Evolutionary conservation across 2,329 filamentous ascomycete species (phyloP).

Genomic region (Dactylellina drechsleri): DNA sequence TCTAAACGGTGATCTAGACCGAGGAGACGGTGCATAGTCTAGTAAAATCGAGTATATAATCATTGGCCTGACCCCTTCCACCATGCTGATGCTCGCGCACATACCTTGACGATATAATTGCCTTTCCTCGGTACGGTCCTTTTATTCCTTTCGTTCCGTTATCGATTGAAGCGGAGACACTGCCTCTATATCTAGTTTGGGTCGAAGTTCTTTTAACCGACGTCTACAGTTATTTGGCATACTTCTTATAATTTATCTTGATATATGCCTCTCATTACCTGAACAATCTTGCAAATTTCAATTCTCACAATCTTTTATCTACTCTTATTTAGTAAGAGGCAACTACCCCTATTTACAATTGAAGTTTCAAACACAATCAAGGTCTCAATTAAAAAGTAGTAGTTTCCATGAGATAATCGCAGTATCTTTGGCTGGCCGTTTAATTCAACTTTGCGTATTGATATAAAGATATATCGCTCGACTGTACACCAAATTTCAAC

Average conservation of each 20-base stretch:
- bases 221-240: too few species aligned
- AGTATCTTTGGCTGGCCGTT: too few species aligned
- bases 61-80: constrained; percentile 8
- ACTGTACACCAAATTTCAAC: too few species aligned
- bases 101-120: constrained; percentile 30
- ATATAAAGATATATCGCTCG: neutral
- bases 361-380: too few species aligned
- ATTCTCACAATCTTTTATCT: constrained; percentile 9
- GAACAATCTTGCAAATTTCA: neutral
- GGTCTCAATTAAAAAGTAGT: too few species aligned
- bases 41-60: constrained; percentile 35
- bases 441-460: neutral
- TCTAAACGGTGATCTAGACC: constrained; percentile 20
- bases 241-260: too few species aligned
- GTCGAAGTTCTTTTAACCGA: neutral
- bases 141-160: constrained; percentile 13
- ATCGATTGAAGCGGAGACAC: neutral
- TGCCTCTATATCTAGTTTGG: neutral
- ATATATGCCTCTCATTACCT: neutral
- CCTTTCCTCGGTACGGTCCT: constrained; percentile 13
- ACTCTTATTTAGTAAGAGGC: constrained; percentile 3
- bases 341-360: too few species aligned
- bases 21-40: constrained; percentile 13
- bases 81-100: constrained; percentile 14
- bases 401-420: too few species aligned